phyloP scores from a whole-genome alignment of 2,329 filamentous ascomycete species.

The Arthrinium phaeospermum region DNA sequence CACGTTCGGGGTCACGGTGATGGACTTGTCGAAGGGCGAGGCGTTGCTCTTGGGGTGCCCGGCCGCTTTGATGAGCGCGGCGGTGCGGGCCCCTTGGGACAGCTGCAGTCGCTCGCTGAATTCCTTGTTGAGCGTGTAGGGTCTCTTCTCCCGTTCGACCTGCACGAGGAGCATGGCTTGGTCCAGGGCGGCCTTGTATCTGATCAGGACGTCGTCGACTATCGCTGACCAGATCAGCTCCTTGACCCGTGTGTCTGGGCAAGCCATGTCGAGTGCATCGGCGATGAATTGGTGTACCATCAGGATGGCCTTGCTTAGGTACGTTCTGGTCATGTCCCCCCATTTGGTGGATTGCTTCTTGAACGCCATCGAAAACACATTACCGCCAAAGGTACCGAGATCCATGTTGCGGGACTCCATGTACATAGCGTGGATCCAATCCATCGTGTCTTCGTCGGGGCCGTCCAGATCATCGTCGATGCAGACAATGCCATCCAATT shows the following conservation, averaged over 20 bases:
- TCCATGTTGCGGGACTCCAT: constrained; percentile 33
- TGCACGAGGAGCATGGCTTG: constrained; percentile 33
- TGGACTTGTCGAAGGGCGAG: neutral
- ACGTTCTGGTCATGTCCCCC: constrained; percentile 32
- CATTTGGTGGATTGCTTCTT: constrained; percentile 40
- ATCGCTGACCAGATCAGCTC: constrained; percentile 32
- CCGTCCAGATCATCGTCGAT: accelerated
- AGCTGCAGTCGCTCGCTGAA: constrained; percentile 31
- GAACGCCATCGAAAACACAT: constrained; percentile 32
- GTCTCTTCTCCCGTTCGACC: constrained; percentile 35
- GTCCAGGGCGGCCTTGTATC: constrained; percentile 33
- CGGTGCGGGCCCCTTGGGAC: neutral
- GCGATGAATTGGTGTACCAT: constrained; percentile 38
- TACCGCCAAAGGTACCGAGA: constrained; percentile 30
- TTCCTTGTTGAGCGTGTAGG: constrained; percentile 38
- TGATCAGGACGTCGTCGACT: constrained; percentile 27
- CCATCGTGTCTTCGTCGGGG: constrained; percentile 27
- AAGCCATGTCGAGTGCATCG: constrained; percentile 27
- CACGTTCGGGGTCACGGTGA: neutral
- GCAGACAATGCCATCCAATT: neutral
- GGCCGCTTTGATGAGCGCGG: constrained; percentile 23
- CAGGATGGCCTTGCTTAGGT: constrained; percentile 36
- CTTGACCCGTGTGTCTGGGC: constrained; percentile 27
- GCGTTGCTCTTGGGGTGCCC: constrained; percentile 16
- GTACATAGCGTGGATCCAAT: constrained; percentile 33